Conservation (phyloP, 2,329 filamentous ascomycete species). For the Pseudogymnoascus sp. region DNA sequence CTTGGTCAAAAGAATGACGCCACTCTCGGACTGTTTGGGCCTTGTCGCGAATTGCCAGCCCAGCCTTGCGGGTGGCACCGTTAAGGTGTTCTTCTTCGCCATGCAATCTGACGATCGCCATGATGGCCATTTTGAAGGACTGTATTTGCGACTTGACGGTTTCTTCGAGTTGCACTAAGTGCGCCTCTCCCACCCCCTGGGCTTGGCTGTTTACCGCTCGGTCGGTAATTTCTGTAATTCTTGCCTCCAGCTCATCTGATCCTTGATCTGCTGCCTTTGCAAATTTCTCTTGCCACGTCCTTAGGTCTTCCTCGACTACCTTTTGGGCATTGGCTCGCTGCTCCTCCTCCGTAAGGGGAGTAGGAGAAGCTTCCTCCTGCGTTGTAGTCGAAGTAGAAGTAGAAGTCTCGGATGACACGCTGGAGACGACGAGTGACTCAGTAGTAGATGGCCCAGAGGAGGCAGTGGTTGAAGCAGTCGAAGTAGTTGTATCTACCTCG, state of each 20-base stretch:
- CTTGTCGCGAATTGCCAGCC: slow-evolving; percentile 51
- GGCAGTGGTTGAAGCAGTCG: slow-evolving; percentile 22
- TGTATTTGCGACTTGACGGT: slow-evolving; percentile 55
- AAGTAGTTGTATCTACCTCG: slow-evolving; percentile 36
- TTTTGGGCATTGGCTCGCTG: slow-evolving; percentile 50
- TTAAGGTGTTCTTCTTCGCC: slow-evolving; percentile 44
- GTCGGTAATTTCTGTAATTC: slow-evolving; percentile 62
- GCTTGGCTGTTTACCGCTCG: slow-evolving; percentile 57
- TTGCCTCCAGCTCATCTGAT: slow-evolving; percentile 54
- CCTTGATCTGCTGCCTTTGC: slow-evolving; percentile 78
- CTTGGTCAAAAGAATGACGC: slow-evolving; percentile 49
- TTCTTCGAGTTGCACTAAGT: slow-evolving; percentile 60
- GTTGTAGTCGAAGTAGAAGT: slow-evolving; percentile 13
- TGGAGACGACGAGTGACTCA: slow-evolving; percentile 13
- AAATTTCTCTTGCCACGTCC: slow-evolving; percentile 83
- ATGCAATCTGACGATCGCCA: slow-evolving; percentile 51
- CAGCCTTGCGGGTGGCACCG: slow-evolving; percentile 46
- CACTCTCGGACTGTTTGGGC: slow-evolving; percentile 57
- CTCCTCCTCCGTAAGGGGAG: slow-evolving; percentile 38
- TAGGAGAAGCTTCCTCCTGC: slow-evolving; percentile 23
- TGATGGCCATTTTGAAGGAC: slow-evolving; percentile 58
- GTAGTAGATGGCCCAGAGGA: slow-evolving; percentile 21
- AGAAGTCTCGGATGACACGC: slow-evolving; percentile 1
- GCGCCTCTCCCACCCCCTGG: slow-evolving; percentile 53
- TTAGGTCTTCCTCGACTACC: slow-evolving; percentile 68